These are phyloP conservation scores for Bipolaris cookei DNA, from an alignment of 2,329 filamentous ascomycete species.

Conservation along the genomic window DNA sequence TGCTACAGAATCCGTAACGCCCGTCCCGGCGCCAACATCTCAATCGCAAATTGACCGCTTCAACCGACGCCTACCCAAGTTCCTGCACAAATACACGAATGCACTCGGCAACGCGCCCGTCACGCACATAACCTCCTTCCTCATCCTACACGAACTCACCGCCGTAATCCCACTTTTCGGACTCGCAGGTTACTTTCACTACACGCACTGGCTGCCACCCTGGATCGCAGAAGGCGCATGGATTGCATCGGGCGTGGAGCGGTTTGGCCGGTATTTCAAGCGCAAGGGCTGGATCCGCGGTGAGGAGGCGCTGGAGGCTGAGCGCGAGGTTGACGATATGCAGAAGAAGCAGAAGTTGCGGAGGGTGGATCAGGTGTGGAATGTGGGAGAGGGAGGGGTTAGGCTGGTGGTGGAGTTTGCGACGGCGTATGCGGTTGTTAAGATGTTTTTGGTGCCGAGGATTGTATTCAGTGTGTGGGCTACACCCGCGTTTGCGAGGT, in stretches of 20 bases:
- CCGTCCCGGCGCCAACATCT: slow-evolving; percentile 27
- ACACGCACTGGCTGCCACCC: slow-evolving; percentile 73
- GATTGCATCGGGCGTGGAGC: slow-evolving; percentile 68
- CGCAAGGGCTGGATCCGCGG: slow-evolving; percentile 80
- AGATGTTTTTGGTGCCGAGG: slow-evolving; percentile 78
- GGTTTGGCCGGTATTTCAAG: slow-evolving; percentile 78
- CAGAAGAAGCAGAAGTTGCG: slow-evolving; percentile 27
- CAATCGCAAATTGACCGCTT: slow-evolving; percentile 45
- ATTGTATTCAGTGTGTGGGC: slow-evolving; percentile 82
- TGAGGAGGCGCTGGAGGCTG: slow-evolving; percentile 56
- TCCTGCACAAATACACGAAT: slow-evolving; percentile 71
- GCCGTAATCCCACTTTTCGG: slow-evolving; percentile 69
- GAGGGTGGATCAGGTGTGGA: slow-evolving; percentile 48
- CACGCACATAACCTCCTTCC: slow-evolving; percentile 83
- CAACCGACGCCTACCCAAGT: slow-evolving; percentile 60
- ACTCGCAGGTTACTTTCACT: slow-evolving; percentile 57
- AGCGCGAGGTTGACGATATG: slow-evolving; percentile 24
- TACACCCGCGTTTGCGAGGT: slow-evolving; percentile 85
- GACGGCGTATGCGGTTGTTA: slow-evolving; percentile 89
- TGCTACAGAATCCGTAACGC: slow-evolving; percentile 22
- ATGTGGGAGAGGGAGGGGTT: slow-evolving; percentile 54
- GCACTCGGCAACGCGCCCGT: slow-evolving; percentile 77
- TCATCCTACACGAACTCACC: slow-evolving; percentile 90
- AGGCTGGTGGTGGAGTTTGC: slow-evolving; percentile 72
- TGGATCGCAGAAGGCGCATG: slow-evolving; percentile 60